These are phyloP conservation scores for Suillus clintonianus DNA, from an alignment of 768 basidiomycete genomes.

Conservation along the genomic window DNA sequence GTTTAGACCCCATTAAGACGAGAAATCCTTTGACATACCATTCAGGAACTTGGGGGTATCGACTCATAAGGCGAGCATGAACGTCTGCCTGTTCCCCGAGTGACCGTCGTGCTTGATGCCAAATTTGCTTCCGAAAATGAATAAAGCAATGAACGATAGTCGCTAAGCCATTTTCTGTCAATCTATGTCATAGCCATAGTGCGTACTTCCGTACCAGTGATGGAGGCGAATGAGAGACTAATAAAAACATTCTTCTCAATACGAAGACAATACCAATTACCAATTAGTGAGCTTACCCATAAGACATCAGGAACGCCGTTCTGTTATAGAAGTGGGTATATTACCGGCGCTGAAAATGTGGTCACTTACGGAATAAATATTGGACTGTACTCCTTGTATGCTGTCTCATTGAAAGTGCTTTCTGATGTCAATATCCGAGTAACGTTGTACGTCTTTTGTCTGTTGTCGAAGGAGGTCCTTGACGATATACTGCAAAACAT, in stretches of 20 bases:
- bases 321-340: constrained; percentile 12
- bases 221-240: constrained; percentile 79
- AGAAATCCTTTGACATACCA: background rate
- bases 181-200: background rate
- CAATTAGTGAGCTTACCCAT: constrained; percentile 25
- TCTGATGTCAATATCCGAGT: constrained; percentile 53
- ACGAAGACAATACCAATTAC: no score
- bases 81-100: constrained; percentile 81
- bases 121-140: constrained; percentile 80
- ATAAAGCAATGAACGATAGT: constrained; percentile 41
- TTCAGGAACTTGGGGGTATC: constrained; percentile 50
- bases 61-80: constrained; percentile 79
- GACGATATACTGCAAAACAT: constrained; percentile 51
- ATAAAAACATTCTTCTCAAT: constrained; percentile 44
- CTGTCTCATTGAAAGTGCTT: constrained; percentile 52
- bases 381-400: constrained; percentile 58
- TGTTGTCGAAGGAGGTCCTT: constrained; percentile 63
- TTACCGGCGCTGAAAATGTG: constrained; percentile 5
- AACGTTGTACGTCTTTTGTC: constrained; percentile 57
- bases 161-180: constrained; percentile 15
- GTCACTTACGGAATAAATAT: constrained; percentile 51
- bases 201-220: constrained; percentile 55
- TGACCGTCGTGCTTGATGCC: constrained; percentile 66
- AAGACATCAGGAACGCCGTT: constrained; percentile 28
- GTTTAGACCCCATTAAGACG: background rate